phyloP scores from a whole-genome alignment of 2,329 filamentous ascomycete genomes.

The Ophiostoma australiae region DNA sequence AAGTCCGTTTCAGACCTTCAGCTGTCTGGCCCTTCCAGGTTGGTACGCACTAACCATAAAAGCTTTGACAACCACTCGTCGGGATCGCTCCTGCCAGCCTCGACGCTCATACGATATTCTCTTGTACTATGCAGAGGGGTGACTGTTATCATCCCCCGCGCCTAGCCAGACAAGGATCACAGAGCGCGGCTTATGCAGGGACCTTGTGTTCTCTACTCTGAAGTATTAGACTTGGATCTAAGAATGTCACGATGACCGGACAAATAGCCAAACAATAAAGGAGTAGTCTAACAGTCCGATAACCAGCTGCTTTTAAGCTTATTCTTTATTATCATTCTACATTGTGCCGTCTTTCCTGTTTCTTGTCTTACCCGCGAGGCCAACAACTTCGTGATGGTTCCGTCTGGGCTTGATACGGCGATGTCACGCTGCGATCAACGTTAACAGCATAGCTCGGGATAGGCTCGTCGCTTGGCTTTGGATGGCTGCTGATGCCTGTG shows the following conservation, averaged over 20 bases:
- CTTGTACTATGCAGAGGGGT: neutral
- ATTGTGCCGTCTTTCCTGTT: neutral
- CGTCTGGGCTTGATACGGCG: neutral
- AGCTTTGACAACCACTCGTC: too few species aligned
- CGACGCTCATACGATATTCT: neutral
- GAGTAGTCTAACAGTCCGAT: neutral
- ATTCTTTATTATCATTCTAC: neutral
- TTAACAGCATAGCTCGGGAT: neutral
- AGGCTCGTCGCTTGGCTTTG: neutral
- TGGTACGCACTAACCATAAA: neutral
- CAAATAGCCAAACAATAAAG: neutral
- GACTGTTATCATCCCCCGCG: neutral
- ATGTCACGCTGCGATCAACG: neutral
- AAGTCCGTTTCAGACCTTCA: neutral
- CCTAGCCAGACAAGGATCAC: neutral
- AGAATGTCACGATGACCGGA: slow-evolving; percentile 1
- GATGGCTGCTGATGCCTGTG: neutral
- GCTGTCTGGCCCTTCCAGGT: neutral
- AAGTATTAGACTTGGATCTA: neutral
- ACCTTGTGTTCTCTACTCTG: neutral
- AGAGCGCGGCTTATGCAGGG: neutral
- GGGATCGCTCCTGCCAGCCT: neutral
- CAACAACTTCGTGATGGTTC: neutral
- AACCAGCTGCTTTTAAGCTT: neutral
- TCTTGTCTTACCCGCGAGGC: neutral